A percentile compares a stretch with the other conserved stretches of the same genome.
Conservation (phyloP, 306 rosid genomes). For the Styphnolobium japonicum region DNA sequence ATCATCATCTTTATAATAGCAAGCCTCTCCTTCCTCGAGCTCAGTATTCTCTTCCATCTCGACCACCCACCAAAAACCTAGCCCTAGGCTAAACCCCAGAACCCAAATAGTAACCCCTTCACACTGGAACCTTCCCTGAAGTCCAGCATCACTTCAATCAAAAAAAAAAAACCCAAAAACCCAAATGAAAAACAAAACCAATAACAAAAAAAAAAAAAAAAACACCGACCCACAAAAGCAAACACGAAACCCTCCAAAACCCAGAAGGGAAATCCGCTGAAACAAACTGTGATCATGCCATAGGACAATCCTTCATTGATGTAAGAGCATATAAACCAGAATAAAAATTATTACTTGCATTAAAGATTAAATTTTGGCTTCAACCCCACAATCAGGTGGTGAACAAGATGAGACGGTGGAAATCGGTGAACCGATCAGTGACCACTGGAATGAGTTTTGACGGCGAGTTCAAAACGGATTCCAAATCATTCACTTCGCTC, state of each 20-base stretch:
- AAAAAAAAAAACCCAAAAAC: conserved; percentile 10
- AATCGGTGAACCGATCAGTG: conserved; percentile 45
- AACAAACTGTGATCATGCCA: conserved; percentile 32
- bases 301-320: conserved; percentile 35
- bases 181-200: conserved; percentile 4
- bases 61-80: conserved; percentile 28
- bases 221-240: conserved; percentile 40
- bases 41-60: conserved; percentile 53
- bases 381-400: conserved; percentile 22
- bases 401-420: conserved; percentile 22
- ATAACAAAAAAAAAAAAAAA: not conserved
- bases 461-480: conserved; percentile 51
- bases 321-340: conserved; percentile 33
- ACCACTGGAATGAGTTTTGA: conserved; percentile 30
- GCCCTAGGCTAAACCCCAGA: conserved; percentile 44
- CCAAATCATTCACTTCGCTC: conserved; percentile 34
- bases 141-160: conserved; percentile 67
- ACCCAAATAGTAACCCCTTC: conserved; percentile 46
- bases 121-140: conserved; percentile 55
- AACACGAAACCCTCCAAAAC: conserved; percentile 35
- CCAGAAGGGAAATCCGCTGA: conserved; percentile 39
- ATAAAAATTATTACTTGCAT: conserved; percentile 36
- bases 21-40: conserved; percentile 81
- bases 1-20: conserved; percentile 53
- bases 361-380: conserved; percentile 1